Evolutionary conservation across 169 alveolate genomes (phyloP).

Genomic region (Cyclospora cayetanensis): DNA sequence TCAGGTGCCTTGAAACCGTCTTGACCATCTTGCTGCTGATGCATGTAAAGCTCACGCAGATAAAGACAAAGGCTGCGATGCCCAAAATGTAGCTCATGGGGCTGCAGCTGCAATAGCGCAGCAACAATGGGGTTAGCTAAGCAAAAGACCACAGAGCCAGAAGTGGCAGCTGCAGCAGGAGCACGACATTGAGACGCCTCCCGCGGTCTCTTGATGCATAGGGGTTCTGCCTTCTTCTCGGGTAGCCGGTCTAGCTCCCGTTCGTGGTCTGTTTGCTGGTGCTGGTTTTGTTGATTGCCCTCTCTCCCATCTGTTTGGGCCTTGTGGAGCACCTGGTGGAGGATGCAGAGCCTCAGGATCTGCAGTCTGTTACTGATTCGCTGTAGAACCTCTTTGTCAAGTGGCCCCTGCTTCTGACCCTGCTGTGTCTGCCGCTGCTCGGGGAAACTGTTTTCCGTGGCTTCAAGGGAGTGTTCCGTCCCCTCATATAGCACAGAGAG

Average conservation of each 20-base stretch:
- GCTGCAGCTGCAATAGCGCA: slow-evolving; percentile 44
- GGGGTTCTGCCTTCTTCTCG: not conserved
- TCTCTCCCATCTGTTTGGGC: not conserved
- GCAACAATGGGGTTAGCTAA: slow-evolving; percentile 27
- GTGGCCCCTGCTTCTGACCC: not conserved
- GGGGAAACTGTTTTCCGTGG: not conserved
- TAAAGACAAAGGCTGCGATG: slow-evolving; percentile 1
- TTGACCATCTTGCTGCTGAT: not conserved
- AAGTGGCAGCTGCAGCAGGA: slow-evolving; percentile 1
- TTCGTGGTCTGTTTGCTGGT: not conserved
- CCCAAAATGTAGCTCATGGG: not conserved
- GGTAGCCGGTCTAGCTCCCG: not conserved
- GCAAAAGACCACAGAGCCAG: not conserved
- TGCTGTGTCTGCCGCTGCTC: slow-evolving; percentile 18
- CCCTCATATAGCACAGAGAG: not conserved
- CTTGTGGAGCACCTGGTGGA: not conserved
- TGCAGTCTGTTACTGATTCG: not conserved
- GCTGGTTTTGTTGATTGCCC: not conserved
- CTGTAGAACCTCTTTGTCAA: not conserved
- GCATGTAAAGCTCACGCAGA: not conserved
- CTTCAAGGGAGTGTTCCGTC: too few species aligned
- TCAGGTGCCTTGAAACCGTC: too few species aligned
- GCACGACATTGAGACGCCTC: not conserved
- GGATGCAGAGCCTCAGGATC: not conserved
- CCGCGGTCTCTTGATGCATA: not conserved